Evolutionary conservation across 257 asterid genomes (phyloP).

Genomic region (Solanum neorickii): DNA sequence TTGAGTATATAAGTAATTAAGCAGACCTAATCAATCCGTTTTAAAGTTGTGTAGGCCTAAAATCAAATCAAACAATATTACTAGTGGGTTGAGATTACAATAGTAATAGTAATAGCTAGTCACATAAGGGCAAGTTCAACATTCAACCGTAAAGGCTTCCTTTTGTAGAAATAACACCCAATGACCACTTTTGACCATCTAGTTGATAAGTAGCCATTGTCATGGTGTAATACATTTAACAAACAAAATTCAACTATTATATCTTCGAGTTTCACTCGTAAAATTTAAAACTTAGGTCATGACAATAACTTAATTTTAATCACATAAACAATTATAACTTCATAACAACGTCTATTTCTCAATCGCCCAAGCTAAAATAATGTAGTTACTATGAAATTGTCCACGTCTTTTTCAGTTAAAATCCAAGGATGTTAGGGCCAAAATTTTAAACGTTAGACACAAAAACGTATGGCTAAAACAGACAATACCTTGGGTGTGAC

Average conservation of each 20-base stretch:
- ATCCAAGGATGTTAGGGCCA: neutral
- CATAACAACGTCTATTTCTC: neutral
- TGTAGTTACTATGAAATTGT: neutral
- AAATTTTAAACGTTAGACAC: neutral
- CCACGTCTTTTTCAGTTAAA: neutral
- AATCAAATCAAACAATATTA: neutral
- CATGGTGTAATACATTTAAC: neutral
- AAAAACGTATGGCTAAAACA: neutral
- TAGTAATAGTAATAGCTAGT: neutral
- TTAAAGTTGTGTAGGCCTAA: accelerated
- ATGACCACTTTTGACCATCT: neutral
- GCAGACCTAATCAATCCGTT: neutral
- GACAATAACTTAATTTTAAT: neutral
- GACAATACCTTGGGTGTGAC: neutral
- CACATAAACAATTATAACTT: neutral
- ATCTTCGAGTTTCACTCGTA: neutral
- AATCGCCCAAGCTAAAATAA: neutral
- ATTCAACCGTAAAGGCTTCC: too few relatives aligned
- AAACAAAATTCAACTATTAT: neutral
- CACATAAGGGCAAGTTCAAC: neutral
- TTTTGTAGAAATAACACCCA: neutral
- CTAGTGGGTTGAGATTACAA: too few relatives aligned
- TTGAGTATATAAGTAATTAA: too few relatives aligned
- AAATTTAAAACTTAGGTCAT: neutral
- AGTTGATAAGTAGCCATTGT: neutral